Conservation (phyloP, 495 filamentous ascomycete genomes). For the Aspergillus avenaceus region DNA sequence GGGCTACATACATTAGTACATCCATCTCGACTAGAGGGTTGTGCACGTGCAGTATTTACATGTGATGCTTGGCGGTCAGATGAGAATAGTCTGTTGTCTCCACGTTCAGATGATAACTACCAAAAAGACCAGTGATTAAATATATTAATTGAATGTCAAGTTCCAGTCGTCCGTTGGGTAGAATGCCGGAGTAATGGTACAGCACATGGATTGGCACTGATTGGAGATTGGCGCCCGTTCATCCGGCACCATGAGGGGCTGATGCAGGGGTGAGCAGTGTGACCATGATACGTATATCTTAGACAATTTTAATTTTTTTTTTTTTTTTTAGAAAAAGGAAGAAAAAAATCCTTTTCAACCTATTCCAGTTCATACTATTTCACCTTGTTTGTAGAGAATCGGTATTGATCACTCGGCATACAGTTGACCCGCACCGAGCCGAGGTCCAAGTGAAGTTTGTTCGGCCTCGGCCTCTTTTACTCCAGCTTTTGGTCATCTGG, state of each 20-base stretch:
- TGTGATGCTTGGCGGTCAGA: constrained; percentile 5
- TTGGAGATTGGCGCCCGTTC: constrained; percentile 21
- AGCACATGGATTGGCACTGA: background rate
- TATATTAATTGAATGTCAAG: constrained; percentile 1
- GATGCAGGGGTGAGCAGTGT: too few species aligned
- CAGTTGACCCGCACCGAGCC: constrained; percentile 30
- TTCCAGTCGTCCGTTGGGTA: constrained; percentile 12
- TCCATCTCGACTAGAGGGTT: background rate
- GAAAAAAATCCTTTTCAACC: too few species aligned
- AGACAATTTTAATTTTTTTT: too few species aligned
- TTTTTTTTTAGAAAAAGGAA: too few species aligned
- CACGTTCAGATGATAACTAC: background rate
- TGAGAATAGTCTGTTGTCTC: too few species aligned
- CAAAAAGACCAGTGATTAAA: too few species aligned
- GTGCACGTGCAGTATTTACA: background rate
- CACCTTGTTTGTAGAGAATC: too few species aligned
- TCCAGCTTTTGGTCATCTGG: constrained; percentile 1
- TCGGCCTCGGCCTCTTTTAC: constrained; percentile 3
- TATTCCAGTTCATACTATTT: too few species aligned
- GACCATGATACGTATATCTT: too few species aligned
- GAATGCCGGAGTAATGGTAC: background rate
- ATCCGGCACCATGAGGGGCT: constrained; percentile 20
- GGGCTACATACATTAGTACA: too few species aligned
- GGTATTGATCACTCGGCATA: background rate
- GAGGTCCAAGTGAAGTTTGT: constrained; percentile 17